Conservation (phyloP, 352 stramenopile genomes). For the Globisporangium camurandrum region DNA sequence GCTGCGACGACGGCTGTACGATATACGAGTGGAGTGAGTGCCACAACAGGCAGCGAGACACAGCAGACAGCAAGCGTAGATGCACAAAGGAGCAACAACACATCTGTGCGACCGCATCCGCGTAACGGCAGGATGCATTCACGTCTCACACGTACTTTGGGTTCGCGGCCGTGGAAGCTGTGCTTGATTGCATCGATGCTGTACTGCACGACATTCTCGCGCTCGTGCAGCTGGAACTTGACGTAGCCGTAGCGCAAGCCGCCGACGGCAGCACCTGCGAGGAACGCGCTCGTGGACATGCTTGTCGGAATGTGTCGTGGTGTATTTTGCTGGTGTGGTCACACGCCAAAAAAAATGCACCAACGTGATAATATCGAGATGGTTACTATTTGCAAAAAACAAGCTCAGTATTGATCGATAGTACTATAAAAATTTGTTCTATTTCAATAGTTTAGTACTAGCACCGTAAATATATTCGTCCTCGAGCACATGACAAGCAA, state of each 20-base stretch:
- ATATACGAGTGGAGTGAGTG: neutral
- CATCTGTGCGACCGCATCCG: too few species aligned
- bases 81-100: too few species aligned
- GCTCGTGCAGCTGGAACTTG: slow-evolving; percentile 66
- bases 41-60: neutral
- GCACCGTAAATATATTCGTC: neutral
- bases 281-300: slow-evolving; percentile 68
- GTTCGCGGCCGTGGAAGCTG: slow-evolving; percentile 34
- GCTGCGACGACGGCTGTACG: slow-evolving; percentile 4
- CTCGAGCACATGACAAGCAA: slow-evolving; percentile 4
- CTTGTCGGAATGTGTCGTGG: neutral
- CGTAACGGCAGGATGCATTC: too few species aligned
- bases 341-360: too few species aligned
- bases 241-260: slow-evolving; percentile 56
- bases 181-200: slow-evolving; percentile 55
- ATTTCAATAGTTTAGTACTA: neutral
- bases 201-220: slow-evolving; percentile 65
- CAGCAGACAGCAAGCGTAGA: neutral
- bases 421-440: neutral
- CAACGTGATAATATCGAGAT: too few species aligned
- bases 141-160: slow-evolving; percentile 18
- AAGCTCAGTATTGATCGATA: neutral
- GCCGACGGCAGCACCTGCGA: slow-evolving; percentile 51
- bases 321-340: neutral
- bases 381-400: neutral